These are phyloP conservation scores for Diplosphaera chodatii DNA, from an alignment of 139 green algal genomes.

Conservation along the genomic window DNA sequence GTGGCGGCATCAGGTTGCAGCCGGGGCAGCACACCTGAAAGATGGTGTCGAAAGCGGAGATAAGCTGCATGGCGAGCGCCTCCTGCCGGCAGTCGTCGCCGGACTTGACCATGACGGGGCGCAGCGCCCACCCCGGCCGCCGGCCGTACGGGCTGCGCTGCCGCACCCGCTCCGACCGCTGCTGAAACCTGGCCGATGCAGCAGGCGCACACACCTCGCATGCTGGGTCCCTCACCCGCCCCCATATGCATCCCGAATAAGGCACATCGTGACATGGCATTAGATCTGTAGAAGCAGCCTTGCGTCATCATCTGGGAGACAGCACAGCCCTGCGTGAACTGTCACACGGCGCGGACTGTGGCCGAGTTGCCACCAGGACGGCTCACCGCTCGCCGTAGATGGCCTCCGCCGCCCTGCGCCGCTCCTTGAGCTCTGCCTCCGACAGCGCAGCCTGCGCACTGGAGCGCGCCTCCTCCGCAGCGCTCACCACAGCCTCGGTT, in stretches of 20 bases:
- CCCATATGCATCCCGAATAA: too few species aligned
- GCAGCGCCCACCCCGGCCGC: slow-evolving; percentile 77
- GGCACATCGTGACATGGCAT: too few species aligned
- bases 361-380: too few species aligned
- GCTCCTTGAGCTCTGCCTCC: slow-evolving; percentile 1
- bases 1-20: too few species aligned
- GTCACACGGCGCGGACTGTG: too few species aligned
- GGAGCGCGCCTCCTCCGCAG: slow-evolving; percentile 3
- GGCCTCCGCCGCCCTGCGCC: slow-evolving; percentile 22
- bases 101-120: slow-evolving; percentile 95
- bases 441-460: background rate
- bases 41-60: slow-evolving; percentile 75
- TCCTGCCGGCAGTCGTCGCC: slow-evolving; percentile 98
- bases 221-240: too few species aligned
- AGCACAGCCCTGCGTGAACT: too few species aligned
- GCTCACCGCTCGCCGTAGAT: slow-evolving; percentile 72
- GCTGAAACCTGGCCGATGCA: slow-evolving; percentile 19
- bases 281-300: too few species aligned
- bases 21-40: too few species aligned
- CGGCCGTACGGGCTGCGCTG: slow-evolving; percentile 65
- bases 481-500: background rate
- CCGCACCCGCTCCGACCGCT: slow-evolving; percentile 50
- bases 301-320: too few species aligned
- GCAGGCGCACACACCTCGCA: too few species aligned
- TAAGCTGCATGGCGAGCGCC: slow-evolving; percentile 93